These are phyloP conservation scores for Rosa multiflora DNA, from an alignment of 306 rosid species.

Conservation along the genomic window DNA sequence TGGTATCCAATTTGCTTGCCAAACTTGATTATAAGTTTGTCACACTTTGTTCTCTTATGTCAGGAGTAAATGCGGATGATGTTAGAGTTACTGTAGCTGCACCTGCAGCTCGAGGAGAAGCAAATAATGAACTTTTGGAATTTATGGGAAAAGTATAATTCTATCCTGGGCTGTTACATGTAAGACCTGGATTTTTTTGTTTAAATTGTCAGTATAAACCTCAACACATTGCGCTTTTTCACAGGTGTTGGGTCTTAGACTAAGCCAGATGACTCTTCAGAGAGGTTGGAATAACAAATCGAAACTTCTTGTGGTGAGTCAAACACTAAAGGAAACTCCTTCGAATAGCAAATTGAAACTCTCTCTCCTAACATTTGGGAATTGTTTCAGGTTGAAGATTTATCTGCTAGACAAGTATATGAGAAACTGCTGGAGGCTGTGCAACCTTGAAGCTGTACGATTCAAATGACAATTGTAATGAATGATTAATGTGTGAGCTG, in stretches of 20 bases:
- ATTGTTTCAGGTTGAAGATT: constrained; percentile 84
- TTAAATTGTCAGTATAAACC: neutral
- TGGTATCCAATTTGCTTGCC: neutral
- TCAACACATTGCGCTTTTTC: constrained; percentile 10
- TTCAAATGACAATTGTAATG: constrained; percentile 3
- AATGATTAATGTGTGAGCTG: neutral
- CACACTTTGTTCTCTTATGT: neutral
- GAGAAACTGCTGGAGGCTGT: constrained; percentile 96
- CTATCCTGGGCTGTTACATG: neutral
- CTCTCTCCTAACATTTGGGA: constrained; percentile 39
- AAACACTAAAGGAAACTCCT: neutral
- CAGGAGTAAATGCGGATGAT: constrained; percentile 98
- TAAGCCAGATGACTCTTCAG: constrained; percentile 99
- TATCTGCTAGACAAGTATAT: constrained; percentile 93
- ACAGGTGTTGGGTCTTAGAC: constrained; percentile 80
- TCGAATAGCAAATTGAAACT: constrained; percentile 94
- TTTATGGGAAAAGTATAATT: constrained; percentile 88
- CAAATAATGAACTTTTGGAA: constrained; percentile 94
- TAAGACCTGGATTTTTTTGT: neutral
- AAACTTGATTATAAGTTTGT: constrained; percentile 14
- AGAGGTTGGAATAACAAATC: constrained; percentile 99
- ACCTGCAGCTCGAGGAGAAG: constrained; percentile 98
- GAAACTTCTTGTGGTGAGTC: constrained; percentile 93
- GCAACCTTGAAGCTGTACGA: constrained; percentile 57
- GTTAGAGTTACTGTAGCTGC: constrained; percentile 95